Evolutionary conservation across 2,329 filamentous ascomycete genomes (phyloP), one percentile per base, ranked within the genome.

Genomic region (Neonectria ditissima): DNA sequence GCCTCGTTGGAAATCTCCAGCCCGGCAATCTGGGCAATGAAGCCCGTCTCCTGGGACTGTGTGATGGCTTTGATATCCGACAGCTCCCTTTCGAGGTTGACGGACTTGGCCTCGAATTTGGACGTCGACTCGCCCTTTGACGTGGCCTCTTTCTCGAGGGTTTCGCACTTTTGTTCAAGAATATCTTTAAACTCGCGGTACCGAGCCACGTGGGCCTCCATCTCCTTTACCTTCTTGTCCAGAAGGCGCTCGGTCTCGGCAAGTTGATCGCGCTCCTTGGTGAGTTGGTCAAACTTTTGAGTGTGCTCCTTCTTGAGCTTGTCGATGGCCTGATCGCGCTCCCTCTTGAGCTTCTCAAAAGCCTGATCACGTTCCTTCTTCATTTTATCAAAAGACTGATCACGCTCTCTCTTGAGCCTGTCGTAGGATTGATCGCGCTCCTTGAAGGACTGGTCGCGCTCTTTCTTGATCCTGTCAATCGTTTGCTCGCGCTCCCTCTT

Each of bases 1-100:
- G 73, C 68, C 54, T 74, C 73, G 51, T 74, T 67, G 10, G 73
- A 74, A 32, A 74, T 74, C 52, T 74, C 73, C 30, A 74, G 65
- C 5, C 66, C 68, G 2, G 73, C 66, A 9, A 74, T 69, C 11
- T 68, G 73, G 9, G 73, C 71, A 26, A 59, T 65, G 5, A 73
- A 74, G 11, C 73, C 68, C 1, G 64, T 73, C 55, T 74, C 69
- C 4, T 73, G 70, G 11, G 67, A 66, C 61, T 74, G 73, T 18
- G 68, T 50, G 16, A 74, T 74, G n/a, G 63, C 48, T 26, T 63
- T 66, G 51, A 74, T 55, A 28, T 74, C 73, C 2, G 67, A 65
- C 0, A 74, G 65, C 54, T 74, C 73, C 2, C 73, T 52, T 55
- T 74, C 70, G 22, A 74, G 50, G 61, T 74, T 74, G 65, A 68